Conservation (phyloP, 2,329 filamentous ascomycete genomes). For the Amauroascus verrucosus region DNA sequence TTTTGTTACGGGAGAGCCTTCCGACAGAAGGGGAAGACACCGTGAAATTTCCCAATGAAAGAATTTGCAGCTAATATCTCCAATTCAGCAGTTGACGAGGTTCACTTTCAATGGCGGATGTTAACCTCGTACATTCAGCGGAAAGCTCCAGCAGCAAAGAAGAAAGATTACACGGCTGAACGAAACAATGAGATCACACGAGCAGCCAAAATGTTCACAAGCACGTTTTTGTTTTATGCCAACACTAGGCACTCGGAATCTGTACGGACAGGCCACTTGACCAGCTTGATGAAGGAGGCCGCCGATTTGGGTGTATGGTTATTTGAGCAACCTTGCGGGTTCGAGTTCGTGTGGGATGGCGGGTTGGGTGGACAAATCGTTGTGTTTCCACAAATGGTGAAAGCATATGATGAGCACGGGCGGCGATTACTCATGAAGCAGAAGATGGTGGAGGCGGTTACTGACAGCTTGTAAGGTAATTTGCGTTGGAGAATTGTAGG, state of each 20-base stretch:
- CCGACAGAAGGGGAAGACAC: not conserved
- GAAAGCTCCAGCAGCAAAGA: not conserved
- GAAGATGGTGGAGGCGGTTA: conserved; percentile 16
- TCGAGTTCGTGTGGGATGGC: conserved; percentile 16
- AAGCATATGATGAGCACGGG: conserved; percentile 20
- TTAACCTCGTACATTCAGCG: conserved; percentile 20
- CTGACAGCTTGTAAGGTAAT: conserved; percentile 3
- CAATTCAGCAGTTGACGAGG: conserved; percentile 13
- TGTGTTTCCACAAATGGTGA: conserved; percentile 19
- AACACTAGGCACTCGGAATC: conserved; percentile 12
- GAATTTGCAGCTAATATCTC: not conserved
- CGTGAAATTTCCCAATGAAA: not conserved
- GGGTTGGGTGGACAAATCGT: not conserved
- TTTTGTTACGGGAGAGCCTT: not conserved
- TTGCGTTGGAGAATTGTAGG: not conserved
- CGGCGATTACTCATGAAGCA: conserved; percentile 13
- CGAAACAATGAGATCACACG: conserved; percentile 1
- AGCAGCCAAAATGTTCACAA: conserved; percentile 14
- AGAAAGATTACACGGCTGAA: conserved; percentile 5
- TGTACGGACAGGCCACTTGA: conserved; percentile 19
- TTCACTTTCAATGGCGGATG: conserved; percentile 24
- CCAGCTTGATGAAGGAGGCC: conserved; percentile 17
- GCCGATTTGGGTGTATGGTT: conserved; percentile 22
- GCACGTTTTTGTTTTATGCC: conserved; percentile 20
- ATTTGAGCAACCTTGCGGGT: conserved; percentile 23